Conservation (phyloP, 2,329 filamentous ascomycete genomes). For the Lasiodiplodia gonubiensis region DNA sequence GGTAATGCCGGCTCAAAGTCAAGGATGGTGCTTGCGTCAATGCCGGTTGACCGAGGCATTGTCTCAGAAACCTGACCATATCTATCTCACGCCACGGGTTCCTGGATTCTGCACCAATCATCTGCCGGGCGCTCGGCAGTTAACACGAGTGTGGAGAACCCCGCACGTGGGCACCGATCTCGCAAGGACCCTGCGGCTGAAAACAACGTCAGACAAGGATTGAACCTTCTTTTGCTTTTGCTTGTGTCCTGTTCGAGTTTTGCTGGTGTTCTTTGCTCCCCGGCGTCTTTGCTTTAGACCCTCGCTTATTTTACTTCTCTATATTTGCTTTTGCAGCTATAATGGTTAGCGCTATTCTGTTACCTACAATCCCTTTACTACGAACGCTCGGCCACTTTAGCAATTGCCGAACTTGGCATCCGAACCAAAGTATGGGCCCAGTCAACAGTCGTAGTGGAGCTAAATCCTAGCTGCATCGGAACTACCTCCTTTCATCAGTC, state of each 20-base stretch:
- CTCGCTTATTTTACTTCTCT: neutral
- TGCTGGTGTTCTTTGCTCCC: neutral
- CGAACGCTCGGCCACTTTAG: constrained; percentile 3
- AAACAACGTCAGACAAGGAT: neutral
- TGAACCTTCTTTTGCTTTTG: neutral
- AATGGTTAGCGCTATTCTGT: neutral
- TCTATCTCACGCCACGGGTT: neutral
- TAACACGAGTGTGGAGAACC: constrained; percentile 14
- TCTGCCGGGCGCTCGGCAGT: constrained; percentile 1
- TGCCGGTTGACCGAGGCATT: too few species aligned
- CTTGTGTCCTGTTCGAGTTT: neutral
- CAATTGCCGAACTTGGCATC: constrained; percentile 10
- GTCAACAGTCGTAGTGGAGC: neutral
- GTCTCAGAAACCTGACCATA: neutral
- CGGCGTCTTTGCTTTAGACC: neutral
- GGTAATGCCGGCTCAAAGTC: neutral
- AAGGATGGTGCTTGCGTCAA: neutral
- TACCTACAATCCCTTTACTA: neutral
- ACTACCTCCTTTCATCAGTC: neutral
- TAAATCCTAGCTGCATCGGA: neutral
- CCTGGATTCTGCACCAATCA: constrained; percentile 10
- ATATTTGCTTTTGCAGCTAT: neutral
- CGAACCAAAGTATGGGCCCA: constrained; percentile 1
- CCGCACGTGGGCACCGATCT: constrained; percentile 15
- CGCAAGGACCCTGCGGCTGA: constrained; percentile 12